Base-by-base conservation (phyloP, 345 rosid genomes). In the Aquilaria yunnanensis region DNA sequence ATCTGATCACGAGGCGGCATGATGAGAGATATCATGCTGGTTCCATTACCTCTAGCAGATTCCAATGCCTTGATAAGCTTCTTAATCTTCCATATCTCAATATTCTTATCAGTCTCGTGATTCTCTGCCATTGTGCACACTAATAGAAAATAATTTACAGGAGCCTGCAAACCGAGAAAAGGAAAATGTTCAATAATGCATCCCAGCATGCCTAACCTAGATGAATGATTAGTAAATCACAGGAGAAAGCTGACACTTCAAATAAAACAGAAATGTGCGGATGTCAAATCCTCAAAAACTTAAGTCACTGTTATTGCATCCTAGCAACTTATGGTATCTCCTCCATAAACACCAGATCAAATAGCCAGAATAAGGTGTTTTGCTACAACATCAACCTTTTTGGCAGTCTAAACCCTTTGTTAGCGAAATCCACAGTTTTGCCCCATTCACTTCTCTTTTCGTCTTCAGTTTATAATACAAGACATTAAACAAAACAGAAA, bases 1-100 rank as follows among this genome's bases (percentile, higher is more conserved):
- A 92, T 79, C 67, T 89, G 98, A 83, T 92, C 95, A 53, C 96
- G 90, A 34, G 98, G 98, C 58, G 96, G 98, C 95, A 92, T 89
- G 3, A 92, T 92, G 56, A 92, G 95, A 56, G 98, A 92, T 75
- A 92, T 89, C 98, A 92, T 89, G 81, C 96, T 92, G 37, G 95
- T 89, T 10, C 98, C 96, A 64, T 92, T 89, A 50, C 96, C 98
- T 74, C 98, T 81, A 0, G 98, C 98, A 34, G 96, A 79, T 66
- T 92, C 98, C 54, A 86, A 72, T 6, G 90, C 96, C 73, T 89
- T 92, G 72, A 92, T 92, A 33, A 92, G 80, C 67, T 89, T 92
- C 74, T 92, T 92, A 45, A 92, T 89, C 72, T 92, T 92, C 96
- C 98, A 92, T 61, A 89, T 92, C 82, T 92, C 95, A 52, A 92